Base-by-base conservation (phyloP, 441 rosid genomes). In the Syzygium syzygioides region DNA sequence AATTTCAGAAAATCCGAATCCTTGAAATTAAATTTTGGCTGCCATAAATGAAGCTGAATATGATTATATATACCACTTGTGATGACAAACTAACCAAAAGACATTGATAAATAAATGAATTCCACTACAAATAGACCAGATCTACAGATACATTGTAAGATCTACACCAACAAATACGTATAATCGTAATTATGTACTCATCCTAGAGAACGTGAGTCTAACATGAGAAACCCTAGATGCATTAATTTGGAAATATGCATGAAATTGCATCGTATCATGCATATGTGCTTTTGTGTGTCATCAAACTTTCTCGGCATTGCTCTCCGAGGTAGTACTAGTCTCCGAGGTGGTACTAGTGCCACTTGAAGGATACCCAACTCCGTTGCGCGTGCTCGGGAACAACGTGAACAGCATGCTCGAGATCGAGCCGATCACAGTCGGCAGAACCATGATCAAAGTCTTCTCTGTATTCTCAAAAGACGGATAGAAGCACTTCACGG, bases 331-430 rank as follows among this genome's bases (percentile, higher is more conserved):
- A 64, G 76, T 64, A 30, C 37, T 64, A 32, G 76, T 64, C 76
- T 10, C 34, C 5, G 76, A 64, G 76, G 76, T 64, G 37, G 76
- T n/a, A 64, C 76, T 30, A 34, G 76, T n/a, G 30, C 76, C 17
- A 34, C 18, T 84, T 28, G 96, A 90, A 55, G 96, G 98, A 91
- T 96, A 95, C 18, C 99, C 99, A 85, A 97, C 94, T 68, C 99
- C 99, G 41, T 96, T 95, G 91, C 99, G 97, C 5, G 88, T 93
- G 92, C 93, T 93, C 23, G 99, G 99, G 86, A 97, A 95, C 85
- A 93, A 80, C 92, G 92, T 91, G 93, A 96, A 96, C 6, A 95
- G 85, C 4, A 89, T 25, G 3, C 98, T 92, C 17, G 98, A 92
- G 86, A 96, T 32, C 4, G 91, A 93, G 55, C 99, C 99, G 28